These are phyloP conservation scores for Jaenimonas drosophilae DNA, from an alignment of 208 protist genomes.

Conservation along the genomic window DNA sequence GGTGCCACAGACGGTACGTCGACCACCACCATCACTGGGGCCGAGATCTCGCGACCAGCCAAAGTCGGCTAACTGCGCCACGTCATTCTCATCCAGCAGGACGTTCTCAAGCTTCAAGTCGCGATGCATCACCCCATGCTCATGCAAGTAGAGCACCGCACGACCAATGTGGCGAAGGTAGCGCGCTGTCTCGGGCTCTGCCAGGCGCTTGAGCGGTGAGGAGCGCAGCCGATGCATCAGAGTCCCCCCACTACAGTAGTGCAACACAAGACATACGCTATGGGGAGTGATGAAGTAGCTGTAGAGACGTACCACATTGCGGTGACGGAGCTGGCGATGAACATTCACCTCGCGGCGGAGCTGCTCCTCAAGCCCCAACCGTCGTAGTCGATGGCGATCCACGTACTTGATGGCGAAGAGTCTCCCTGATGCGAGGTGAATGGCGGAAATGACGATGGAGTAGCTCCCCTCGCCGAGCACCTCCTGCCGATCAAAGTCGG, in stretches of 20 bases:
- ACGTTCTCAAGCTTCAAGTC: constrained; percentile 91
- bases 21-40: not conserved
- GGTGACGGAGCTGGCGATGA: constrained; percentile 68
- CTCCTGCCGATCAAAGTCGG: constrained; percentile 46
- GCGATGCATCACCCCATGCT: constrained; percentile 63
- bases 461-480: constrained; percentile 67
- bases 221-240: constrained; percentile 26
- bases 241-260: constrained; percentile 63
- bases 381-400: constrained; percentile 17
- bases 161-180: constrained; percentile 56
- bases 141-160: constrained; percentile 72
- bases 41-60: constrained; percentile 84
- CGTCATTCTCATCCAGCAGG: constrained; percentile 50
- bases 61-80: constrained; percentile 98
- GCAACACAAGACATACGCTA: constrained; percentile 49
- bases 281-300: constrained; percentile 60
- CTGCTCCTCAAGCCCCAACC: constrained; percentile 25
- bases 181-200: constrained; percentile 35
- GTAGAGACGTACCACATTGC: constrained; percentile 72
- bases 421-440: constrained; percentile 37
- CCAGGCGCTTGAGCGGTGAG: constrained; percentile 13
- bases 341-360: constrained; percentile 78
- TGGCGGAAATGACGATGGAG: constrained; percentile 55
- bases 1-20: constrained; percentile 92
- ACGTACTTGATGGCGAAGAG: constrained; percentile 75